Evolutionary conservation across 495 filamentous ascomycete genomes (phyloP).

Genomic region (Aspergillus incahuasiensis): DNA sequence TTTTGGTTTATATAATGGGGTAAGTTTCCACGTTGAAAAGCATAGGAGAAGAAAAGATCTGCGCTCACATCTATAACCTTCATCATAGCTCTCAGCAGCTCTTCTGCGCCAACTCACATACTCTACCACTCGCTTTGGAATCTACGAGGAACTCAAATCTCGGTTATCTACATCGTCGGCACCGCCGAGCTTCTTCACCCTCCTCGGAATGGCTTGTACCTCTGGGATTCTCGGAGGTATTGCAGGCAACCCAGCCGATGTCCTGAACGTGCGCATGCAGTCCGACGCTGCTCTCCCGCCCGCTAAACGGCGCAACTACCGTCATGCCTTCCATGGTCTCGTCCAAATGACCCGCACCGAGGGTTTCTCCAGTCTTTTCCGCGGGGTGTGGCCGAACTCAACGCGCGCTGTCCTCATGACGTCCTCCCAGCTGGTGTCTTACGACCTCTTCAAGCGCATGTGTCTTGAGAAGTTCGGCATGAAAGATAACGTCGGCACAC

Average conservation of each 20-base stretch:
- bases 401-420: conserved; percentile 92
- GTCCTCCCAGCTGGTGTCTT: conserved; percentile 80
- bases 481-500: conserved; percentile 72
- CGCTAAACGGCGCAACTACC: conserved; percentile 77
- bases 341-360: conserved; percentile 79
- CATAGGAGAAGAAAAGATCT: background rate
- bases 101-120: conserved; percentile 89
- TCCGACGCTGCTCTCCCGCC: conserved; percentile 79
- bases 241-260: conserved; percentile 89
- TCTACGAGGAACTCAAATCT: conserved; percentile 88
- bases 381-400: conserved; percentile 89
- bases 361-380: conserved; percentile 66
- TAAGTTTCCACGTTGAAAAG: conserved; percentile 32
- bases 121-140: conserved; percentile 86
- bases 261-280: conserved; percentile 98
- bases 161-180: conserved; percentile 49
- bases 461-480: conserved; percentile 64
- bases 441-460: conserved; percentile 84
- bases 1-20: conserved; percentile 76
- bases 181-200: conserved; percentile 57
- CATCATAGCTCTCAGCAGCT: conserved; percentile 73
- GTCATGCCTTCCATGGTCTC: conserved; percentile 81
- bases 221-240: conserved; percentile 89
- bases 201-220: conserved; percentile 73
- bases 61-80: conserved; percentile 1